A percentile compares a stretch with the other conserved stretches of the same genome.
phyloP scores from a whole-genome alignment of 768 basidiomycete species.

The Podaxis sp. region DNA sequence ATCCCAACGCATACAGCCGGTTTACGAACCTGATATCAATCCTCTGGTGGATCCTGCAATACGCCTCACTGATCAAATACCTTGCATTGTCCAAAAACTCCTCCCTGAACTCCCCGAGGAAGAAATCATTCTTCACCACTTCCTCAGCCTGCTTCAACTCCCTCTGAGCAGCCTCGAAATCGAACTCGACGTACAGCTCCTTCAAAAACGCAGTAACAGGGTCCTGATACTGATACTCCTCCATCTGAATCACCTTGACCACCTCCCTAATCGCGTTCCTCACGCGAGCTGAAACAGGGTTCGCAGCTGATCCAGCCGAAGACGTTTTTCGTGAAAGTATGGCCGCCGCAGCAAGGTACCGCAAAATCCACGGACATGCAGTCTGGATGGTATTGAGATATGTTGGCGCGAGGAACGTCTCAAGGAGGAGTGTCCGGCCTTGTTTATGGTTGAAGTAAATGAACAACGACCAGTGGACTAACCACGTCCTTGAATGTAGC shows the following conservation, averaged over 20 bases:
- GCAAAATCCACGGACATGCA: slow-evolving; percentile 89
- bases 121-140: slow-evolving; percentile 91
- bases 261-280: slow-evolving; percentile 89
- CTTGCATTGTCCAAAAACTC: slow-evolving; percentile 97
- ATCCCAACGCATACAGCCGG: neutral
- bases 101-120: slow-evolving; percentile 85
- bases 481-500: slow-evolving; percentile 93
- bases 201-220: slow-evolving; percentile 92
- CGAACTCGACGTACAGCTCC: slow-evolving; percentile 93
- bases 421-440: slow-evolving; percentile 88
- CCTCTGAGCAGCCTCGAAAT: slow-evolving; percentile 92
- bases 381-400: slow-evolving; percentile 99
- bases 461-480: slow-evolving; percentile 97
- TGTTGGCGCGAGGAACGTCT: slow-evolving; percentile 93
- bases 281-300: slow-evolving; percentile 65
- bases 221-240: slow-evolving; percentile 95
- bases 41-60: slow-evolving; percentile 94
- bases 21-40: slow-evolving; percentile 74
- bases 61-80: slow-evolving; percentile 95
- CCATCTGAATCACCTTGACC: slow-evolving; percentile 91
- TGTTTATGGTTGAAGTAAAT: slow-evolving; percentile 97
- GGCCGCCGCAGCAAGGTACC: slow-evolving; percentile 92
- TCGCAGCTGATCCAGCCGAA: slow-evolving; percentile 38
- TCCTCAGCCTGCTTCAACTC: slow-evolving; percentile 76
- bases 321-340: slow-evolving; percentile 85